Conservation (phyloP, 352 stramenopile genomes). For the Pythium monospermum region DNA sequence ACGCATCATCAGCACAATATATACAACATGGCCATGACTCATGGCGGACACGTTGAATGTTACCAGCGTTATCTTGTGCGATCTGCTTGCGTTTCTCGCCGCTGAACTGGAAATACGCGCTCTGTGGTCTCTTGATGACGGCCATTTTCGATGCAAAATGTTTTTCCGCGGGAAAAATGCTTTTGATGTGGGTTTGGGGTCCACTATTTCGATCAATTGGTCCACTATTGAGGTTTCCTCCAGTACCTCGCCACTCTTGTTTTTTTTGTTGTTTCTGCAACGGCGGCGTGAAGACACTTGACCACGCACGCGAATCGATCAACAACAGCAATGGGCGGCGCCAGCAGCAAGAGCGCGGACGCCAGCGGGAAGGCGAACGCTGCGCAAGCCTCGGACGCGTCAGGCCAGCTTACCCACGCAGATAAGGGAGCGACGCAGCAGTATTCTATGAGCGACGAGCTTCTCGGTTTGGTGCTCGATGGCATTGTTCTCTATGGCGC, state of each 20-base stretch:
- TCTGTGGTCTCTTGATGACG: constrained; percentile 80
- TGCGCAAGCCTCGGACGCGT: not conserved
- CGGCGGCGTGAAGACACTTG: too few species aligned
- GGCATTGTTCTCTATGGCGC: constrained; percentile 79
- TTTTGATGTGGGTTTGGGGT: not conserved
- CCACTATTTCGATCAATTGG: too few species aligned
- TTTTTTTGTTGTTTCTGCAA: too few species aligned
- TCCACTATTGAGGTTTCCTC: too few species aligned
- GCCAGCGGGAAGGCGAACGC: constrained; percentile 7
- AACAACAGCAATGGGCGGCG: constrained; percentile 60
- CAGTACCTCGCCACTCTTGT: too few species aligned
- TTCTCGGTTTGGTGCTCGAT: constrained; percentile 72
- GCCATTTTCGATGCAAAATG: constrained; percentile 28
- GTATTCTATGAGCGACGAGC: constrained; percentile 38
- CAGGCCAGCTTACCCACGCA: not conserved
- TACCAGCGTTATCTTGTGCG: constrained; percentile 53
- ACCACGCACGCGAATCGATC: too few species aligned
- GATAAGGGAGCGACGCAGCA: too few species aligned
- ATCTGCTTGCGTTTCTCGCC: constrained; percentile 71
- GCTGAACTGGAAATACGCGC: constrained; percentile 83
- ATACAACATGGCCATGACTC: too few species aligned
- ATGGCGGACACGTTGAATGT: too few species aligned
- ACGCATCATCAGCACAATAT: not conserved
- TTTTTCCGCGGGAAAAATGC: constrained; percentile 7
- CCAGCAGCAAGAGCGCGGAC: constrained; percentile 48